Percentiles rank a stretch among this genome's conserved stretches.
These are phyloP conservation scores for Corinectria fuckeliana DNA, from an alignment of 2,329 filamentous ascomycete species.

Conservation along the genomic window DNA sequence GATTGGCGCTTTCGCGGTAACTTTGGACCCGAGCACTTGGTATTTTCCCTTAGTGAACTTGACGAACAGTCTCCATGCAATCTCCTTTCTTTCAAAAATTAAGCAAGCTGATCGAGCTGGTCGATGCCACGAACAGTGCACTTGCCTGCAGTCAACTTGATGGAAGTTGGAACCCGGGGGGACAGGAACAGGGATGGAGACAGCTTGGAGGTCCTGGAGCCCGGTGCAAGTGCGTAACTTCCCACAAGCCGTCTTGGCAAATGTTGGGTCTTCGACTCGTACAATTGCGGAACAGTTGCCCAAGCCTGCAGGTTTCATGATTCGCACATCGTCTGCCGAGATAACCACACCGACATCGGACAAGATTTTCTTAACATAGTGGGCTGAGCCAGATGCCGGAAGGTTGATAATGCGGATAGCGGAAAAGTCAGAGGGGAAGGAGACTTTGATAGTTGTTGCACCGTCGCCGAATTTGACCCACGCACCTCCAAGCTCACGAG, in stretches of 20 bases:
- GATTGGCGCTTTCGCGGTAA: conserved; percentile 15
- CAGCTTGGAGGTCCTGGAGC: background rate
- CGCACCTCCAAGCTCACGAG: conserved; percentile 34
- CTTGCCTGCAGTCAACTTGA: conserved; percentile 43
- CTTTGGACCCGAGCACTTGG: conserved; percentile 28
- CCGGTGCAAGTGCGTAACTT: background rate
- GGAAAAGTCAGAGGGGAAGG: conserved; percentile 46
- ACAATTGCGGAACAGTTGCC: conserved; percentile 1
- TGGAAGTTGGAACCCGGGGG: conserved; percentile 35
- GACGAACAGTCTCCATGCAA: conserved; percentile 28
- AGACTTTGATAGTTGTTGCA: conserved; percentile 33
- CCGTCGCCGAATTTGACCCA: conserved; percentile 43
- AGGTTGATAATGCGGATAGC: conserved; percentile 43
- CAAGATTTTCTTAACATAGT: conserved; percentile 32
- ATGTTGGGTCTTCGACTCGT: conserved; percentile 12
- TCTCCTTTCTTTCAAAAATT: conserved; percentile 31
- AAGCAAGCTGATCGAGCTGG: conserved; percentile 38
- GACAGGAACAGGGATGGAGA: conserved; percentile 22
- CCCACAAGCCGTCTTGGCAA: conserved; percentile 4
- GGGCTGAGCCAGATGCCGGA: conserved; percentile 25
- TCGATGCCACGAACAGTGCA: conserved; percentile 47
- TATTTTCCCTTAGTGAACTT: conserved; percentile 33
- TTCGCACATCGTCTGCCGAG: background rate
- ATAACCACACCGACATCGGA: background rate
- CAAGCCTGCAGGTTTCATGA: background rate